Base-by-base conservation (phyloP, 176 grass and related monocot species). In the Rhynchospora pubera region DNA sequence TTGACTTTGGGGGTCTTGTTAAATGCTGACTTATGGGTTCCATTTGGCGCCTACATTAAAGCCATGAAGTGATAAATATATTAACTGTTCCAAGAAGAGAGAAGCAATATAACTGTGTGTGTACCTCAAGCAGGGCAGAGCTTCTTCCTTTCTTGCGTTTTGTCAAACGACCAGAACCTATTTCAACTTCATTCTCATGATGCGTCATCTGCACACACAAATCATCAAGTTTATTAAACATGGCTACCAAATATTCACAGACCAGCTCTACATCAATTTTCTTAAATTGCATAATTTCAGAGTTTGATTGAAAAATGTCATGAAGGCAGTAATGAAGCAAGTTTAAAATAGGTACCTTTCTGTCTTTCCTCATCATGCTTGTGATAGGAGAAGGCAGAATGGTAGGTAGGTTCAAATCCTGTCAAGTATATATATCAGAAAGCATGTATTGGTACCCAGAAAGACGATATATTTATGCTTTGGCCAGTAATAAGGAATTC, bases 101-200 rank as follows among this genome's bases (percentile, higher is more conserved):
- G 74, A 86, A 63, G 60, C 53, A 48, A 30, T 81, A 48, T 42
- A 4, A 81, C 48, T 62, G 78, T 75, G 79, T 32, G 45, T 77
- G 46, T 95, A 95, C 96, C 84, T 82, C 91, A 89, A 98, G 88
- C 92, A 98, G 87, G 70, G 92, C 88, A n/a, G 92, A 91, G 86
- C 87, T 98, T 82, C 84, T 93, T 82, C 90, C 89, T 87, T 93
- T 98, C 87, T 90, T 91, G 87, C 92, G 92, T 85, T 93, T 98
- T 83, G 89, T 94, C 57, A 92, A 89, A 88, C 84, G 91, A 87
- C 92, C 92, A 84, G 90, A 88, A 50, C 87, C 87, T 83, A 91
- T 92, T 83, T 95, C 92, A 75, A 93, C 89, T 89, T 93, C 92
- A 81, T 98, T 95, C 85, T 93, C 96, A 89, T 94, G 91, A 39